These are phyloP conservation scores for Colletotrichum liaoningense DNA, from an alignment of 2,329 filamentous ascomycete species.

Conservation along the genomic window DNA sequence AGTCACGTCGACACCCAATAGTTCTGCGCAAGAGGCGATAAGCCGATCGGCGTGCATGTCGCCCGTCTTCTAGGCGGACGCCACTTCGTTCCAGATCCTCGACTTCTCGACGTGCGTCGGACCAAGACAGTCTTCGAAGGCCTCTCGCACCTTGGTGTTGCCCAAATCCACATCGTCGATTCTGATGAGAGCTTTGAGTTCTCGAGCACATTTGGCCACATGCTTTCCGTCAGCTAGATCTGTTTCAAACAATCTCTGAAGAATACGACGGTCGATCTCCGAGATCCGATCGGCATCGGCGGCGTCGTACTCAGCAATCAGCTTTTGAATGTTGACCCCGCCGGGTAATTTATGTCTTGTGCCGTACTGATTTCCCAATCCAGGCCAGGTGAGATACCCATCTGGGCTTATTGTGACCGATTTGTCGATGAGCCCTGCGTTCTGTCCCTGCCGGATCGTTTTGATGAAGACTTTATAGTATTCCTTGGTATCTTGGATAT, in stretches of 20 bases:
- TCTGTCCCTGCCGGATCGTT: not conserved
- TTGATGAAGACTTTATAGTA: not conserved
- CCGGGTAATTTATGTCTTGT: not conserved
- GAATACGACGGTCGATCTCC: not conserved
- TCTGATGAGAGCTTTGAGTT: not conserved
- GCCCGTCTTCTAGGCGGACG: not conserved
- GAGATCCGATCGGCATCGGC: not conserved
- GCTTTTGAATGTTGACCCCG: not conserved
- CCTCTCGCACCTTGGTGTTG: not conserved
- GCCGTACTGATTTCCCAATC: not conserved
- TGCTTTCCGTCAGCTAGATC: not conserved
- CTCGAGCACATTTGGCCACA: not conserved
- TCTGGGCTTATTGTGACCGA: not conserved
- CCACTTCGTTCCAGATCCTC: not conserved
- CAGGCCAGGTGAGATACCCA: not conserved
- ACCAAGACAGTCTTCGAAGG: not conserved
- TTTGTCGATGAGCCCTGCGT: not conserved
- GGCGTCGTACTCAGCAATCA: not conserved
- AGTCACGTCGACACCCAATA: not conserved
- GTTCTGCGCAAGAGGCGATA: not conserved
- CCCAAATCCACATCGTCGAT: not conserved
- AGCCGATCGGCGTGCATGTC: not conserved
- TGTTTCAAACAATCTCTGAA: not conserved
- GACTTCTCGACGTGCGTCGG: not conserved
- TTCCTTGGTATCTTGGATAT: no score